Evolutionary conservation across 2,329 filamentous ascomycete genomes (phyloP).

Genomic region (Colletotrichum chrysophilum): DNA sequence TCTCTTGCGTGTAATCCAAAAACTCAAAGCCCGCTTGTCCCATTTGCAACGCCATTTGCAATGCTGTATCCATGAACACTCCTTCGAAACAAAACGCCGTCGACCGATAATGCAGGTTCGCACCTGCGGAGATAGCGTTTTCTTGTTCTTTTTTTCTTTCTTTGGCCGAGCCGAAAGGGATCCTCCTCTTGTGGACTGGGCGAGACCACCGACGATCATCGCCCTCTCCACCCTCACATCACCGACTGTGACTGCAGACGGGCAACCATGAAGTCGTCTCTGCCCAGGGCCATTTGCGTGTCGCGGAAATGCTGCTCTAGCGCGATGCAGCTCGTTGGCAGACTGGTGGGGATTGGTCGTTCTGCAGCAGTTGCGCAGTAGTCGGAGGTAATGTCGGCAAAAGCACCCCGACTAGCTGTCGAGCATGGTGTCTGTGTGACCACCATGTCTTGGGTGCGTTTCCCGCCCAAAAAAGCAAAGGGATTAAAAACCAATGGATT

Average conservation of each 20-base stretch:
- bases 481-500: background rate
- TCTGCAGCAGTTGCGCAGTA: background rate
- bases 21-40: background rate
- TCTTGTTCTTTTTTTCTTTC: background rate
- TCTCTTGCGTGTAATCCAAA: background rate
- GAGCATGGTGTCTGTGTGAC: background rate
- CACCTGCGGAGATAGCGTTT: background rate
- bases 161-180: background rate
- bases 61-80: background rate
- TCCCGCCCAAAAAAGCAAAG: background rate
- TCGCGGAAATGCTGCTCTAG: slow-evolving; percentile 7
- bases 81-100: background rate
- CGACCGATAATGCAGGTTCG: background rate
- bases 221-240: background rate
- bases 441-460: background rate
- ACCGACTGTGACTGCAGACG: background rate
- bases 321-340: background rate
- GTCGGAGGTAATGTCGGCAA: background rate
- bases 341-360: background rate
- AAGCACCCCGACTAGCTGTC: background rate
- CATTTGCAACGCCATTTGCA: background rate
- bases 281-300: background rate
- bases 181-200: background rate
- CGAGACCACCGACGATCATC: background rate
- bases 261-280: background rate